Percentiles rank a stretch among this genome's conserved stretches.
Evolutionary conservation across 2,329 filamentous ascomycete genomes (phyloP).

Genomic region (Hirsutella minnesotensis): DNA sequence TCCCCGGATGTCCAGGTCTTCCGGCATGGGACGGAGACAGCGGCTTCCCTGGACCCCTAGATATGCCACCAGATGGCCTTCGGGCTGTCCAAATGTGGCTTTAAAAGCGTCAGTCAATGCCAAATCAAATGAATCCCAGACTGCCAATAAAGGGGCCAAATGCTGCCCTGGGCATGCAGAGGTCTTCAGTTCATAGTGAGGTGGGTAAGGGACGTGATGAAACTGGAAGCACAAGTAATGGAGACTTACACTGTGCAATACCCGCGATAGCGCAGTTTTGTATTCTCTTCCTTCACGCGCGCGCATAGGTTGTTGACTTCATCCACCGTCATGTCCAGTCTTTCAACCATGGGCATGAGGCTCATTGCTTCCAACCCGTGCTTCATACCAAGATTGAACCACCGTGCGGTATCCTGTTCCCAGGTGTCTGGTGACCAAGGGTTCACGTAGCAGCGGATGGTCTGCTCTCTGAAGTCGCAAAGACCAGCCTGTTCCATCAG

Average conservation of each 20-base stretch:
- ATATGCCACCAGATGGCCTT: constrained; percentile 2
- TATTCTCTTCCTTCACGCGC: constrained; percentile 56
- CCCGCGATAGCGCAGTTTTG: constrained; percentile 53
- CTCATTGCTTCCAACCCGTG: constrained; percentile 64
- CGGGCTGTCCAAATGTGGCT: constrained; percentile 13
- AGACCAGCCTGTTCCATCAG: constrained; percentile 63
- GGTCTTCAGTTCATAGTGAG: too few relatives aligned
- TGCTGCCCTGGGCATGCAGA: too few relatives aligned
- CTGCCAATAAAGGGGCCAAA: too few relatives aligned
- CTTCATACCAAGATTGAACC: constrained; percentile 72
- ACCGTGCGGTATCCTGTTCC: constrained; percentile 59
- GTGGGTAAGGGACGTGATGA: too few relatives aligned
- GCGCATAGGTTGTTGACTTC: constrained; percentile 51
- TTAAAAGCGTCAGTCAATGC: neutral
- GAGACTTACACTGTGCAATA: constrained; percentile 66
- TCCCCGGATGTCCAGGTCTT: neutral
- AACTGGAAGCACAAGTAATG: neutral
- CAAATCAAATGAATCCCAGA: too few relatives aligned
- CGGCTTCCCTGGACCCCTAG: neutral
- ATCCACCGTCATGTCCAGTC: constrained; percentile 33
- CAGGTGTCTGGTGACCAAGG: constrained; percentile 56
- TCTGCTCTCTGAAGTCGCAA: constrained; percentile 61
- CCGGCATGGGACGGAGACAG: neutral
- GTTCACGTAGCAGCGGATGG: constrained; percentile 60
- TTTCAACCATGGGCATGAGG: constrained; percentile 56